Evolutionary conservation across 2,329 filamentous ascomycete genomes (phyloP), one percentile per base, ranked within the genome.

Genomic region (Diplodia sapinea): DNA sequence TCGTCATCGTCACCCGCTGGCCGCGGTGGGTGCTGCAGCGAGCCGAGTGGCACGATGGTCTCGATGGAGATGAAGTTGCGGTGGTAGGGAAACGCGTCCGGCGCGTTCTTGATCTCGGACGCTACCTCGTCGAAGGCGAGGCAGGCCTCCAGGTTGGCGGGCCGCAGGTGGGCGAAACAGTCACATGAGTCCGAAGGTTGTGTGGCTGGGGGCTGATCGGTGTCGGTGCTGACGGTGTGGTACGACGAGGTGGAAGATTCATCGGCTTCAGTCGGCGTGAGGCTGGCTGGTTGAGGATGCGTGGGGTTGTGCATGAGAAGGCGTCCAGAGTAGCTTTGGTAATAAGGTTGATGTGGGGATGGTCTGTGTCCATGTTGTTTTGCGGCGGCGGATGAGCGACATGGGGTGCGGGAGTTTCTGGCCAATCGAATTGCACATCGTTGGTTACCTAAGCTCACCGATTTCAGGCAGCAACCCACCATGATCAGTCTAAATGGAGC

Each of bases 51-150:
- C 6, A 62, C 57, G 40, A 62, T 62, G 57, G 26, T 23, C 43
- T 62, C 57, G 40, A 62, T 43, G 40, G 40, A 31, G 17, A 62
- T 29, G 57, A 62, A 62, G 13, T 62, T 47, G 15, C 57, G 26
- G 57, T 62, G 57, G 43, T 62, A 62, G 4, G 57, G 57, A 3
- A 62, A 33, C 11, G 40, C 43, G 40, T 62, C 43, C n/a, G 57
- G 57, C 40, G 57, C 20, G 57, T 9, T 62, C 40, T 49, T 62
- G 26, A 62, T 31, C 17, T 62, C 57, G 3, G 57, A 62, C 1
- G 57, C 57, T n/a, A 62, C 57, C 43, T 62, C 57, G 40, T 62
- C 57, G 17, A 62, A 62, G 43, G 57, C 57, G 26, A 62, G 57
- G 40, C 57, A 50, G 4, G 57, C 57, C 57, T 50, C 57, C 9